Evolutionary conservation across 495 filamentous ascomycete genomes (phyloP).

Genomic region (Aspergillus ostianus): DNA sequence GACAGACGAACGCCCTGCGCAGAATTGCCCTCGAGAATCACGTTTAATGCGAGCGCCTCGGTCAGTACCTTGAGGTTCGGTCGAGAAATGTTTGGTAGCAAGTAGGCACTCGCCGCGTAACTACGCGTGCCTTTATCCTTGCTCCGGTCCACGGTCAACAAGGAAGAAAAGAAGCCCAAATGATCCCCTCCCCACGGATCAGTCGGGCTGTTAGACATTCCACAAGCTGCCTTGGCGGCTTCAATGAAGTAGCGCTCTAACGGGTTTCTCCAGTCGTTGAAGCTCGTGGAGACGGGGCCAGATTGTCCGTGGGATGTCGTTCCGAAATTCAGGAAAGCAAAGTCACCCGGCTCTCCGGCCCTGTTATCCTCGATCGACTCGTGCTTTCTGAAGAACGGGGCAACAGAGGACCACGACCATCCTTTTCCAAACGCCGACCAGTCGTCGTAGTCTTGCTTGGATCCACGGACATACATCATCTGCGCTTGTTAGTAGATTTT

Average conservation of each 20-base stretch:
- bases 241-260: constrained; percentile 28
- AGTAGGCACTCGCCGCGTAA: constrained; percentile 44
- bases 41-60: constrained; percentile 27
- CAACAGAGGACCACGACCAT: constrained; percentile 40
- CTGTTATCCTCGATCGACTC: constrained; percentile 6
- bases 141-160: constrained; percentile 40
- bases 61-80: constrained; percentile 32
- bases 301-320: constrained; percentile 27
- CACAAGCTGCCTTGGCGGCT: constrained; percentile 21
- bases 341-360: neutral
- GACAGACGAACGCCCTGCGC: constrained; percentile 39
- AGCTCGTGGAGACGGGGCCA: constrained; percentile 32
- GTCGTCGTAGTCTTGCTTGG: constrained; percentile 39
- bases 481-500: neutral
- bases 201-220: constrained; percentile 18
- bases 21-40: constrained; percentile 21
- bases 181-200: constrained; percentile 38
- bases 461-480: constrained; percentile 33
- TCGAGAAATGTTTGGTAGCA: constrained; percentile 17
- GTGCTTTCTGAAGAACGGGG: constrained; percentile 29
- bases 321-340: constrained; percentile 6
- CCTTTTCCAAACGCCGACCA: constrained; percentile 47
- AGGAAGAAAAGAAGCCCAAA: constrained; percentile 32
- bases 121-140: constrained; percentile 47
- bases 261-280: constrained; percentile 25